Conservation (phyloP, 345 rosid species). For the Dipteronia dyeriana region DNA sequence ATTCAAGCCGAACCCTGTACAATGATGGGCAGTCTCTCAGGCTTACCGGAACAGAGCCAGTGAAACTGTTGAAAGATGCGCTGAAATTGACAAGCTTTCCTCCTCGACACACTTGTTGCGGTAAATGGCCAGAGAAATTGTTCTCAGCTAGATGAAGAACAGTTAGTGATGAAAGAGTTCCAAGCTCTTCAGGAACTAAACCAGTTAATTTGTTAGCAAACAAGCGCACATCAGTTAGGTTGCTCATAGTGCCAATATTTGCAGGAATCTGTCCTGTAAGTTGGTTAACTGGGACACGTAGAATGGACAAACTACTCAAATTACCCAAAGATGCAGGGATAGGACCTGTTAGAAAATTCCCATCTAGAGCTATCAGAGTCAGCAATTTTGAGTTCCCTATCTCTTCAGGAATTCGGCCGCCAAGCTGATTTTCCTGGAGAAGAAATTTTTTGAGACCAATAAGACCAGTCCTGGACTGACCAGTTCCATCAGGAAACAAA, state of each 20-base stretch:
- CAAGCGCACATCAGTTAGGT: too few relatives aligned
- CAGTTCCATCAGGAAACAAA: conserved; percentile 12
- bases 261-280: too few relatives aligned
- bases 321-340: conserved; percentile 23
- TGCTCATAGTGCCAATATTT: too few relatives aligned
- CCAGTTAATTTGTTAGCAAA: background rate
- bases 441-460: conserved; percentile 10
- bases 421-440: conserved; percentile 7
- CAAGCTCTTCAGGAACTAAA: conserved; percentile 27
- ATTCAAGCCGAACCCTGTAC: conserved; percentile 32
- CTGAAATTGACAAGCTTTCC: conserved; percentile 30
- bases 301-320: conserved; percentile 18
- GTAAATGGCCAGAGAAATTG: conserved; percentile 34
- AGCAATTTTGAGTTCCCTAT: conserved; percentile 18
- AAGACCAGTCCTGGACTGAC: conserved; percentile 1
- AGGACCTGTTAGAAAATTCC: conserved; percentile 15
- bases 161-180: conserved; percentile 25
- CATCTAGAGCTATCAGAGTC: background rate
- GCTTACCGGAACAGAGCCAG: conserved; percentile 34
- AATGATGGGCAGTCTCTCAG: conserved; percentile 27
- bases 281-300: conserved; percentile 8
- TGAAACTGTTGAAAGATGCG: conserved; percentile 28
- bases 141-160: conserved; percentile 26
- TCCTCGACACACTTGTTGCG: conserved; percentile 25
- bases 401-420: conserved; percentile 17